Base-by-base conservation (phyloP, 31 red algal species). In the Endocladia muricata region DNA sequence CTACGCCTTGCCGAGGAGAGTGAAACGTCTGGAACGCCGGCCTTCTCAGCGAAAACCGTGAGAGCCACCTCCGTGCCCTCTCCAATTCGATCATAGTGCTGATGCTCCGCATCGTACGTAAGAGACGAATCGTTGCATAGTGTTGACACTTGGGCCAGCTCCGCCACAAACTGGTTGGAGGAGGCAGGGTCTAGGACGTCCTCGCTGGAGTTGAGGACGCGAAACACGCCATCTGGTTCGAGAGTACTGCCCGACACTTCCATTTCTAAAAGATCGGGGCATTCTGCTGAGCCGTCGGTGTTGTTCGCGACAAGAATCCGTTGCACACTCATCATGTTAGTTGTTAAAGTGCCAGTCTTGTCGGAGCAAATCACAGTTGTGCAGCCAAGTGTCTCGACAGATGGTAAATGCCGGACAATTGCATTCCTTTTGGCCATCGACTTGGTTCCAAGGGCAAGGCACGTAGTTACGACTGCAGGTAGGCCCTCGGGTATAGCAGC, bases 301-400 rank as follows among this genome's bases (percentile, higher is more conserved):
- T 66, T 44, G 8, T 76, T 57, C 1, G 71, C 35, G 3, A 82
- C 86, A 41, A 94, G 30, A 13, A 93, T 51, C 38, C 89, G 67
- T 41, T 73, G 70, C 43, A 91, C 85, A 32, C 74, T 95, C 93
- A 96, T 96, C 78, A 73, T 86, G 48, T 99, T 99, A 7, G 83
- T 95, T 2, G 97, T 99, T 17, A 99, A 72, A 3, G 97, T 99
- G 51, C 97, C 97, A 8, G 97, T 99, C 83, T 99, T 99, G 68
- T 99, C 97, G 32, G 91, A 96, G 61, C 97, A 99, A 71, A 99
- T 99, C 5, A 99, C 93, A 37, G 85, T 99, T 21, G 93, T 96
- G 68, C 89, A 96, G 19, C 97, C 97, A 40, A 99, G 87, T n/a
- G 97, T 96, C 60, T 99, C 97, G 61, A 99, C 97, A 31, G 84